Evolutionary conservation across 169 alveolate genomes (phyloP), one percentile per base, ranked within the genome.

Genomic region (Plasmodium gallinaceum): DNA sequence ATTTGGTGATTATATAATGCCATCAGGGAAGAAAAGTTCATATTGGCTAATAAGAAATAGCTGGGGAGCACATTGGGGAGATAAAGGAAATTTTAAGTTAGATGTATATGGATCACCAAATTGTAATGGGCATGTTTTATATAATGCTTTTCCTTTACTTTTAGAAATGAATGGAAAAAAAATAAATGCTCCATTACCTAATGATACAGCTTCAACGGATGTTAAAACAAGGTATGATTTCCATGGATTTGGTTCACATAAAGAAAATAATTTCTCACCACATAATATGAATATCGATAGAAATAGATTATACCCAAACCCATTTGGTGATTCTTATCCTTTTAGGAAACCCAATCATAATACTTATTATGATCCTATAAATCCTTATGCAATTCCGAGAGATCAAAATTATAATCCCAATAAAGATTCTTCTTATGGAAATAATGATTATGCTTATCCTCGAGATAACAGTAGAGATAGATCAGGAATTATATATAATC

Each of bases 41-140:
- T 78, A 78, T 18, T 78, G 89, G 89, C 26, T 78, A 48, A 7
- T 78, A n/a, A 16, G 89, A 78, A 78, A 78, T 57, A 78, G 89
- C 32, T 78, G 89, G 89, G 89, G 89, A 0, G 45, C 89, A 3
- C 78, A 66, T 1, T 78, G 89, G 89, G 89, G 89, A 6, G 78
- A 64, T 58, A 78, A 26, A 48, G 89, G 89, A 6, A 78, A 78
- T 46, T 78, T 78, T 22, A 78, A 78, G 51, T 12, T 78, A 9
- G 93, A 89, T 52, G 78, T 89, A 78, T 78, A 78, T 32, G 89
- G 89, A 12, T 78, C 89, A 9, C 0, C 46, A 10, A 51, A 78
- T 46, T 78, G 89, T 78, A 83, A 83, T 61, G 91, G 91, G 9
- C 12, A 16, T 20, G 91, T 83, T 12, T 69, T 83, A 45, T 83